Conservation (phyloP, 1,284 basidiomycete species). For the Ustilago lituana region DNA sequence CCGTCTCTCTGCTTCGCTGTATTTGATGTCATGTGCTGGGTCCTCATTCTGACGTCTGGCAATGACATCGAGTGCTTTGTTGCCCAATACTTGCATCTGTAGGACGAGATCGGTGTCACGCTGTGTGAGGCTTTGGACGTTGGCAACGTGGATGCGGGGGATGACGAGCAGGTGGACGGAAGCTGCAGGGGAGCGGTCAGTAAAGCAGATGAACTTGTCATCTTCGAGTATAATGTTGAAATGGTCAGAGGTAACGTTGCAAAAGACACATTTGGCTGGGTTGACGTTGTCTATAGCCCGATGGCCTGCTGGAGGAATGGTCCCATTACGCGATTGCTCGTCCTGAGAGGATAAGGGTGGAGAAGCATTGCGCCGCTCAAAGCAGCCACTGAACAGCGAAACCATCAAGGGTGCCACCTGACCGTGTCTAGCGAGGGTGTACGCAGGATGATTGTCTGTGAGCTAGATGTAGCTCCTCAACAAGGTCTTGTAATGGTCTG, state of each 20-base stretch:
- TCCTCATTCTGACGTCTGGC: too few relatives aligned
- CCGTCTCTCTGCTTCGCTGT: conserved; percentile 34
- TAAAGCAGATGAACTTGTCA: conserved; percentile 74
- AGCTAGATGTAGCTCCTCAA: too few relatives aligned
- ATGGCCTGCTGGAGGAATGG: conserved; percentile 11
- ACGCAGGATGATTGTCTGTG: too few relatives aligned
- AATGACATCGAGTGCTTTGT: conserved; percentile 70
- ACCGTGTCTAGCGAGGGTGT: too few relatives aligned
- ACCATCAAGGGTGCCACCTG: conserved; percentile 2
- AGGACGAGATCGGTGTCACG: conserved; percentile 68
- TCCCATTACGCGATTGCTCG: background rate
- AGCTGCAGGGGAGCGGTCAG: conserved; percentile 75
- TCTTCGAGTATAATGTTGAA: conserved; percentile 76
- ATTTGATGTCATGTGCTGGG: conserved; percentile 13
- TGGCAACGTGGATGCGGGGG: conserved; percentile 72
- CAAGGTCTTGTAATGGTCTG: too few relatives aligned
- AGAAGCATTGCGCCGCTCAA: conserved; percentile 1
- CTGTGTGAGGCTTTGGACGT: conserved; percentile 70
- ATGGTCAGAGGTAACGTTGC: conserved; percentile 71
- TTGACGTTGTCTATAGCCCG: conserved; percentile 32
- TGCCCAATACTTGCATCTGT: conserved; percentile 75
- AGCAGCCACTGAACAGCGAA: conserved; percentile 30
- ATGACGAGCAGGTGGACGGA: conserved; percentile 75
- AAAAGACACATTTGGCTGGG: conserved; percentile 72
- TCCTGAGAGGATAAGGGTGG: background rate